Evolutionary conservation across 441 rosid species (phyloP).

Genomic region (Populus hybrid): DNA sequence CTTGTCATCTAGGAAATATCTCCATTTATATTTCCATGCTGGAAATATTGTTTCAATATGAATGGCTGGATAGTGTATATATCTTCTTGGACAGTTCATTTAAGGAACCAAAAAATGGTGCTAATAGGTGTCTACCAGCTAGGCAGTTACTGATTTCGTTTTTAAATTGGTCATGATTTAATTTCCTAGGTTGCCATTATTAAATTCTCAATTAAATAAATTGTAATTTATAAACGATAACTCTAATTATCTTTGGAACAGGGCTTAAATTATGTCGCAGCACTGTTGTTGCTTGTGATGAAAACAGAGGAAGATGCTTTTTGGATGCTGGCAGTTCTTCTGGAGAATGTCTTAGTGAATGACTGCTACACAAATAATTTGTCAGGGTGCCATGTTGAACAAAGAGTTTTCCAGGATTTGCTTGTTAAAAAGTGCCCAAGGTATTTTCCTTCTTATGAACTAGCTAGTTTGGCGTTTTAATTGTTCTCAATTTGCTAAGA

Average conservation of each 20-base stretch:
- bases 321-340: conserved; percentile 95
- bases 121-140: neutral
- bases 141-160: neutral
- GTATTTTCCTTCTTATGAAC: conserved; percentile 27
- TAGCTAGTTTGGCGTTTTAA: neutral
- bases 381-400: conserved; percentile 97
- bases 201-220: neutral
- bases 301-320: conserved; percentile 98
- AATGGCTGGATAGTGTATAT: neutral
- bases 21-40: neutral
- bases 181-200: neutral
- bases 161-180: neutral
- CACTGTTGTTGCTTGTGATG: conserved; percentile 91
- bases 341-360: conserved; percentile 89
- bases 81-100: neutral
- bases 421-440: conserved; percentile 81
- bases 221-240: neutral
- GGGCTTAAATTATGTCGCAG: conserved; percentile 97
- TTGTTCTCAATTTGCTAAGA: conserved; percentile 9
- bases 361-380: conserved; percentile 93
- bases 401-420: conserved; percentile 90
- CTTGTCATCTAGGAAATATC: neutral
- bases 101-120: neutral
- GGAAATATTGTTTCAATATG: neutral
- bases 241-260: conserved; percentile 29